A percentile compares a stretch with the other conserved stretches of the same genome.
Evolutionary conservation across 208 protist genomes (phyloP).

Genomic region (Angomonas deanei): DNA sequence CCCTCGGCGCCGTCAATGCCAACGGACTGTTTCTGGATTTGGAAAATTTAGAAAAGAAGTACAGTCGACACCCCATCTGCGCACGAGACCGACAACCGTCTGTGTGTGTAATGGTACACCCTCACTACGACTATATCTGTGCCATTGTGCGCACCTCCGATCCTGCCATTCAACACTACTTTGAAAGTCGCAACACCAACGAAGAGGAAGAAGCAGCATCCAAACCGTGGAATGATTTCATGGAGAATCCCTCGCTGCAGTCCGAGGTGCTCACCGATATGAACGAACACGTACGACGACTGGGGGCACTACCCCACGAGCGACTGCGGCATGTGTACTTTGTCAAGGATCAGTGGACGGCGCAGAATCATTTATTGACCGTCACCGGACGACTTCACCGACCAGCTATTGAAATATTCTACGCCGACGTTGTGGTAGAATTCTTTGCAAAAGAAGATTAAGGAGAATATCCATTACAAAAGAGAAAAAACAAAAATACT

Average conservation of each 20-base stretch:
- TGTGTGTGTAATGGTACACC: conserved; percentile 74
- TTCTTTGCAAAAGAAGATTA: conserved; percentile 29
- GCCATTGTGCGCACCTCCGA: conserved; percentile 48
- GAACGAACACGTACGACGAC: background rate
- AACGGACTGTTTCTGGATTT: conserved; percentile 55
- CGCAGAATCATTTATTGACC: conserved; percentile 50
- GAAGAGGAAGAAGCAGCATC: background rate
- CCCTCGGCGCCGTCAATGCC: conserved; percentile 54
- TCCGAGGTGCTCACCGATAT: background rate
- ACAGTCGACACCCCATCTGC: conserved; percentile 42
- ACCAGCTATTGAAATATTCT: conserved; percentile 27
- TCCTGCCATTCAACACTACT: background rate
- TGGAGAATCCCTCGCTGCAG: background rate
- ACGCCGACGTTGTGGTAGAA: conserved; percentile 44
- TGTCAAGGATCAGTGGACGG: conserved; percentile 60
- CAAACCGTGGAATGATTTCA: background rate
- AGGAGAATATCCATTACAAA: conserved; percentile 6
- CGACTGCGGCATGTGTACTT: conserved; percentile 49
- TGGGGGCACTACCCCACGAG: conserved; percentile 10
- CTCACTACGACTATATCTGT: conserved; percentile 47
- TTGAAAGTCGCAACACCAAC: background rate
- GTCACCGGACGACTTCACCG: conserved; percentile 53
- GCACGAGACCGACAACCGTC: conserved; percentile 4
- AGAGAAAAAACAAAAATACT: conserved; percentile 4
- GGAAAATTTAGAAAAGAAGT: conserved; percentile 59